These are phyloP conservation scores for Pouteria glomerata DNA, from an alignment of 148 eudicot species.

Conservation along the genomic window DNA sequence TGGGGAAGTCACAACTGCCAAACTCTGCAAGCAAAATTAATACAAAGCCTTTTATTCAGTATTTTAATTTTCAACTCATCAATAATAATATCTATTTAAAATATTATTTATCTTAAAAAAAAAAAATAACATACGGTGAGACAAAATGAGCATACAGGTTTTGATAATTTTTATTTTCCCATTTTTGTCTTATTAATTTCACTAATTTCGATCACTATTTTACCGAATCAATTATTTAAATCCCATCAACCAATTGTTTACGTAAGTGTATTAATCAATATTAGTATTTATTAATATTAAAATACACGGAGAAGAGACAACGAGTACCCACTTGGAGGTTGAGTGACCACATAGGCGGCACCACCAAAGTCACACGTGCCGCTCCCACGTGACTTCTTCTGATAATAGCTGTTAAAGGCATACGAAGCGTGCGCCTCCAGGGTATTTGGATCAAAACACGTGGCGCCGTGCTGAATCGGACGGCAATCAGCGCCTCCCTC, in stretches of 20 bases:
- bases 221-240: not conserved
- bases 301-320: not conserved
- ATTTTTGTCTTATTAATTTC: no score
- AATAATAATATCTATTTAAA: no score
- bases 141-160: no score
- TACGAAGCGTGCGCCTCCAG: constrained; percentile 81
- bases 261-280: not conserved
- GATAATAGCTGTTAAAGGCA: constrained; percentile 90
- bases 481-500: constrained; percentile 81
- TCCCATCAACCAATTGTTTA: no score
- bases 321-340: constrained; percentile 62
- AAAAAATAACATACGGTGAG: no score
- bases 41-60: no score
- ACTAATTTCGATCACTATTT: no score
- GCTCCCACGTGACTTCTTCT: constrained; percentile 41
- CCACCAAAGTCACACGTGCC: constrained; percentile 91
- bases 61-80: no score
- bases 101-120: no score
- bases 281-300: not conserved
- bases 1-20: constrained; percentile 72
- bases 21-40: constrained; percentile 45
- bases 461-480: constrained; percentile 65
- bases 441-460: constrained; percentile 67
- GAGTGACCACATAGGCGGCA: constrained; percentile 76
- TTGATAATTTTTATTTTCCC: no score